Evolutionary conservation across 805 yeast genomes (phyloP).

Genomic region (Starmerella apicola): DNA sequence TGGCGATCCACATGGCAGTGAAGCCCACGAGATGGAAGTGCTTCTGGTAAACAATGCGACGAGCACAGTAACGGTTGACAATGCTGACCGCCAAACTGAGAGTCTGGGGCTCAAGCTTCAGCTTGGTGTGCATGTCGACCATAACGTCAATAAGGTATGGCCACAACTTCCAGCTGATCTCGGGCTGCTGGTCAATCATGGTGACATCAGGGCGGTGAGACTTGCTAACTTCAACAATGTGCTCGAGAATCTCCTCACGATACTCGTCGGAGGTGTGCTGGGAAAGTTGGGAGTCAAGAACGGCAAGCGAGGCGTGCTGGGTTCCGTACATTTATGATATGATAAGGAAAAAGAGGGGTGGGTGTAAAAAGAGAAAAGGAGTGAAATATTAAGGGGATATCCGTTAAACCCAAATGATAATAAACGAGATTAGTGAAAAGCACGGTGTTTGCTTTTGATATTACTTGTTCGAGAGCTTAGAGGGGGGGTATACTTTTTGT

Average conservation of each 20-base stretch:
- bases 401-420: neutral
- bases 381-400: neutral
- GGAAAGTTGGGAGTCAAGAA: constrained; percentile 15
- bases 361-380: neutral
- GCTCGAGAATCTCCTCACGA: constrained; percentile 27
- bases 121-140: constrained; percentile 48
- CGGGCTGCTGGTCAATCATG: constrained; percentile 77
- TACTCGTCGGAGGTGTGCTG: constrained; percentile 27
- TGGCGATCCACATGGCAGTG: constrained; percentile 81
- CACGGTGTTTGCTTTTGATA: no score
- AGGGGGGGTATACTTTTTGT: no score
- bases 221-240: constrained; percentile 27
- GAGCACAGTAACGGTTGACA: constrained; percentile 81
- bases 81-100: constrained; percentile 56
- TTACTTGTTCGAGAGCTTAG: no score
- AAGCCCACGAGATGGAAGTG: constrained; percentile 84
- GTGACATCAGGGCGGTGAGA: constrained; percentile 39
- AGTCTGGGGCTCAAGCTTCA: constrained; percentile 54
- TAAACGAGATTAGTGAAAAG: neutral
- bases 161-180: constrained; percentile 58
- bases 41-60: constrained; percentile 66
- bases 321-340: constrained; percentile 6
- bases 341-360: neutral
- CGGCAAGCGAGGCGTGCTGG: constrained; percentile 11
- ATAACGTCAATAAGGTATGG: constrained; percentile 62